Base-by-base conservation (phyloP, 305 asterid species). In the Fraxinus paxiana region DNA sequence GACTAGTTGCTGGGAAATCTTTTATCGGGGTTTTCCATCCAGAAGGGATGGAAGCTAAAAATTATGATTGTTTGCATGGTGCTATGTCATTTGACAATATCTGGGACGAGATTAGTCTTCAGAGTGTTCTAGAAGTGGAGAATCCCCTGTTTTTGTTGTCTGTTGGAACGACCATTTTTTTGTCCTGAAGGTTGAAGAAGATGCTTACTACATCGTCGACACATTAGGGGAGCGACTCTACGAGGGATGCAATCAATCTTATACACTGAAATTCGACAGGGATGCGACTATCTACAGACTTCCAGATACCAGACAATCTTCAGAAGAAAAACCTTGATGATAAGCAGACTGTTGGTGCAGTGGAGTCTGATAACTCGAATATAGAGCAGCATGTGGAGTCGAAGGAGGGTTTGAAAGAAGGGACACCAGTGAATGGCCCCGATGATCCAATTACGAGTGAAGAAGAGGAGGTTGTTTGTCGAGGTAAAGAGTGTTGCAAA, bases 131-230 rank as follows among this genome's bases (percentile, higher is more conserved):
- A 59, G 67, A 78, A 82, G 79, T 17, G 79, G 77, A 1, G 88
- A 90, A 41, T 76, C 93, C 80, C 88, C 87, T 34, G 91, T 94
- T 41, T 96, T 88, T 82, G 89, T 96, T 2, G 89, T 96, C 73
- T 92, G 99, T 79, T 96, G 99, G 99, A 96, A 96, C 3, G 98
- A 94, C 79, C 98, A 96, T 82, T 96, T 94, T 96, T 96, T 78
- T 96, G 88, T 96, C 77, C 95, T 96, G 15, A 94, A 92, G 86
- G 95, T 94, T 4, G 98, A 91, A 63, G 73, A 73, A 0, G 94
- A 92, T 76, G 97, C 97, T 18, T 92, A 90, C 87, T 96, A 94
- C 84, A 92, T 96, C 15, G 92, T 96, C 30, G 98, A 96, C 85
- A 96, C 98, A 0, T 86, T 94, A 80, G 99, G 98, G 31, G 99